phyloP scores from a whole-genome alignment of 495 filamentous ascomycete species.

The Aspergillus biplanus region DNA sequence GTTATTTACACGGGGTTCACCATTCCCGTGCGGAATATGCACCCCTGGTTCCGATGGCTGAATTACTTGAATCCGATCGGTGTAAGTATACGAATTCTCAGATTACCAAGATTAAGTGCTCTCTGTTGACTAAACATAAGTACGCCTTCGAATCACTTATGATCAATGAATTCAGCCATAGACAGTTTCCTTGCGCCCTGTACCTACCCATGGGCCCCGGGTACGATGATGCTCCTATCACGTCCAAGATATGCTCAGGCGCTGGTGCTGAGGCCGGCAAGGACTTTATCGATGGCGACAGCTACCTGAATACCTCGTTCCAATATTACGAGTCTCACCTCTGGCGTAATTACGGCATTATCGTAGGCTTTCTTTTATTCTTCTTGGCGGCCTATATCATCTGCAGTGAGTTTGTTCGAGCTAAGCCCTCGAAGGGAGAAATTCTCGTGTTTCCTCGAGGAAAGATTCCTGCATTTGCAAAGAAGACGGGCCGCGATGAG shows the following conservation, averaged over 20 bases:
- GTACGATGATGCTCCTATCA: conserved; percentile 53
- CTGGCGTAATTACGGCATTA: conserved; percentile 84
- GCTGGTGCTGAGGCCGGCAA: conserved; percentile 65
- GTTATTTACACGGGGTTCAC: conserved; percentile 91
- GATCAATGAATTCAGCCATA: conserved; percentile 83
- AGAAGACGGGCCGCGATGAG: conserved; percentile 47
- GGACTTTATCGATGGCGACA: conserved; percentile 63
- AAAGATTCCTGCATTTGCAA: conserved; percentile 64
- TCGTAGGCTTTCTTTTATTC: conserved; percentile 72
- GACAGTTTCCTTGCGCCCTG: conserved; percentile 63
- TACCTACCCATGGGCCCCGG: conserved; percentile 60
- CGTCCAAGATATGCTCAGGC: conserved; percentile 57
- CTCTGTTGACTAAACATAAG: conserved; percentile 13
- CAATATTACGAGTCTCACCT: conserved; percentile 63
- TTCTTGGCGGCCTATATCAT: conserved; percentile 69
- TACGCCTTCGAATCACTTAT: conserved; percentile 89
- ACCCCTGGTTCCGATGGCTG: conserved; percentile 83
- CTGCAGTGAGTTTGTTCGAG: conserved; percentile 73
- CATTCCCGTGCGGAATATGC: conserved; percentile 75
- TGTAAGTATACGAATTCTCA: conserved; percentile 24
- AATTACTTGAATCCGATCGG: conserved; percentile 84
- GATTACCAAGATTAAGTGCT: neutral
- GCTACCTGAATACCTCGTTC: conserved; percentile 66
- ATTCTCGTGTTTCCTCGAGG: conserved; percentile 84
- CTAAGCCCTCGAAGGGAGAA: conserved; percentile 84